Percentiles rank a stretch among this genome's conserved stretches.
Conservation (phyloP, 2,329 filamentous ascomycete species). For the Chaetomiaceae sp. region DNA sequence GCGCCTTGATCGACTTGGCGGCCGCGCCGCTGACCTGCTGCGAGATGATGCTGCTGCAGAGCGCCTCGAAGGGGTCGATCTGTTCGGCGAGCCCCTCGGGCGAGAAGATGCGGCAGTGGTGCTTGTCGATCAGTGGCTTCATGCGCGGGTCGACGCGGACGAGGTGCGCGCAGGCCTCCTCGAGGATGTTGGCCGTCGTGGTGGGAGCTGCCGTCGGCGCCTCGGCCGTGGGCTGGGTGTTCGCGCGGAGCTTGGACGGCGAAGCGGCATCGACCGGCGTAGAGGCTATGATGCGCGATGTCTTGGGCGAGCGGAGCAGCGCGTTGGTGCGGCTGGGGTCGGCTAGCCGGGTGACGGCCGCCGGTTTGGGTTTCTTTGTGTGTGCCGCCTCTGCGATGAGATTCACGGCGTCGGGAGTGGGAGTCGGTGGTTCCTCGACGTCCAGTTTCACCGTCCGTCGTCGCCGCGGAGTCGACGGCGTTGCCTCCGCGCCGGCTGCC, state of each 20-base stretch:
- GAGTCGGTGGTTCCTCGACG: slow-evolving; percentile 38
- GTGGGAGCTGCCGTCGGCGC: slow-evolving; percentile 42
- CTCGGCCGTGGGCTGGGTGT: slow-evolving; percentile 18
- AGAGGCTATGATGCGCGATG: slow-evolving; percentile 50
- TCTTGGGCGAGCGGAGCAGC: slow-evolving; percentile 63
- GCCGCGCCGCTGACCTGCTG: slow-evolving; percentile 95
- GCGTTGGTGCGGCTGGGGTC: slow-evolving; percentile 63
- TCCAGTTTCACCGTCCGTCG: slow-evolving; percentile 25
- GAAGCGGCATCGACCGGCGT: slow-evolving; percentile 31
- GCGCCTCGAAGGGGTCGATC: slow-evolving; percentile 79
- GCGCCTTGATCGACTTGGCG: slow-evolving; percentile 79
- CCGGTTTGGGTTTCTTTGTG: slow-evolving; percentile 35
- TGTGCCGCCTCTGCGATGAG: slow-evolving; percentile 32
- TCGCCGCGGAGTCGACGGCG: slow-evolving; percentile 21
- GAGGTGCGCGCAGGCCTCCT: slow-evolving; percentile 69
- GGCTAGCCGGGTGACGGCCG: slow-evolving; percentile 49
- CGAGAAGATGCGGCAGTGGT: slow-evolving; percentile 74
- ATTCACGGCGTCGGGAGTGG: slow-evolving; percentile 40
- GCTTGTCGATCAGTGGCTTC: slow-evolving; percentile 62
- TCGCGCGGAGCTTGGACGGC: slow-evolving; percentile 32
- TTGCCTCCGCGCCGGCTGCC: not conserved
- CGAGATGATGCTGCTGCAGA: slow-evolving; percentile 84
- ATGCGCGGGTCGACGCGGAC: slow-evolving; percentile 67
- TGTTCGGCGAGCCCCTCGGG: slow-evolving; percentile 74
- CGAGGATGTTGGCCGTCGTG: slow-evolving; percentile 61